Percentiles rank a stretch among this genome's conserved stretches.
Evolutionary conservation across 805 yeast genomes (phyloP).

Genomic region (Candida nemodendra): DNA sequence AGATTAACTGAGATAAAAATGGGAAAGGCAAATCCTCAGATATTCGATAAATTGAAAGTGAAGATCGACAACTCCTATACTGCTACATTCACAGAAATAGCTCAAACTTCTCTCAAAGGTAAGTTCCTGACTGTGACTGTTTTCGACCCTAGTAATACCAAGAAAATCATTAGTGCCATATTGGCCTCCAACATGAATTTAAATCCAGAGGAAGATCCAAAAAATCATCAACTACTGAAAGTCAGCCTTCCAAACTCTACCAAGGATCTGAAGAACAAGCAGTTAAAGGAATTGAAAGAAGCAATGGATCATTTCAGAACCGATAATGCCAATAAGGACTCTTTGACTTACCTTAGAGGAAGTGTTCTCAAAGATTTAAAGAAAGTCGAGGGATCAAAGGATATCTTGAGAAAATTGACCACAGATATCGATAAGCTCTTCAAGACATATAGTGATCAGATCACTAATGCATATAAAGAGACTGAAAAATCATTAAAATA

Average conservation of each 20-base stretch:
- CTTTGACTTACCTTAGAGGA: slow-evolving; percentile 58
- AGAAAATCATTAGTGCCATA: slow-evolving; percentile 68
- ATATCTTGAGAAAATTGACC: slow-evolving; percentile 51
- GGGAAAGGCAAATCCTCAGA: slow-evolving; percentile 66
- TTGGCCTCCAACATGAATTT: slow-evolving; percentile 66
- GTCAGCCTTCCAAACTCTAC: slow-evolving; percentile 76
- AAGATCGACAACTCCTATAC: slow-evolving; percentile 45
- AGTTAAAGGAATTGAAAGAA: slow-evolving; percentile 62
- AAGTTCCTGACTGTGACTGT: slow-evolving; percentile 74
- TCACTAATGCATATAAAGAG: slow-evolving; percentile 53
- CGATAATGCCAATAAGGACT: slow-evolving; percentile 41
- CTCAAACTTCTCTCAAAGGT: slow-evolving; percentile 71
- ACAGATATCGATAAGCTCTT: slow-evolving; percentile 67
- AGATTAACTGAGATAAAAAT: slow-evolving; percentile 61
- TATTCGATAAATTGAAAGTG: slow-evolving; percentile 61
- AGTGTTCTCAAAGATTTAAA: slow-evolving; percentile 57
- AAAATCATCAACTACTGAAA: slow-evolving; percentile 68
- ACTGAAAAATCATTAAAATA: slow-evolving; percentile 43
- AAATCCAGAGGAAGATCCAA: slow-evolving; percentile 76
- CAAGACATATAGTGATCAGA: slow-evolving; percentile 59
- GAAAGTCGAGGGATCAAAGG: slow-evolving; percentile 46
- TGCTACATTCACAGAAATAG: slow-evolving; percentile 56
- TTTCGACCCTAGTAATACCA: slow-evolving; percentile 75
- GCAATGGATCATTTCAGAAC: slow-evolving; percentile 62
- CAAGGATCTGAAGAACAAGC: slow-evolving; percentile 56